Evolutionary conservation across 352 stramenopile species (phyloP).

Genomic region (Plasmopara muralis): DNA sequence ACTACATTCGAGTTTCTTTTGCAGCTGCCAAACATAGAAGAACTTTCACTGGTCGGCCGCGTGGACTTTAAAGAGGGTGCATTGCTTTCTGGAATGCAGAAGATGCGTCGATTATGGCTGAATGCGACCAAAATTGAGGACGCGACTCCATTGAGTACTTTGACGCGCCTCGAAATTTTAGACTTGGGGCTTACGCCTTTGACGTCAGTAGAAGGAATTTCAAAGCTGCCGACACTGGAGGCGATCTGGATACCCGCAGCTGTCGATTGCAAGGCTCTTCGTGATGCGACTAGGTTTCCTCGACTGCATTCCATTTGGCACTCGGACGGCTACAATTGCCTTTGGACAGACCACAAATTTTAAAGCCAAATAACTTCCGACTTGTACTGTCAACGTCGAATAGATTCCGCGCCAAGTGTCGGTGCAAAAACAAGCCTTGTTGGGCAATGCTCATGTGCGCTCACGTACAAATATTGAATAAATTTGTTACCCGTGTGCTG

Average conservation of each 20-base stretch:
- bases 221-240: constrained; percentile 30
- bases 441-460: too few relatives aligned
- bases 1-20: constrained; percentile 42
- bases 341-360: constrained; percentile 53
- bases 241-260: constrained; percentile 43
- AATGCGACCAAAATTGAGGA: constrained; percentile 50
- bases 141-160: constrained; percentile 19
- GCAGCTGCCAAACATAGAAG: constrained; percentile 30
- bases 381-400: not conserved
- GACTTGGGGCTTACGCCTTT: constrained; percentile 49
- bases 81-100: constrained; percentile 29
- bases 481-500: too few relatives aligned
- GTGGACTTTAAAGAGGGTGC: constrained; percentile 54
- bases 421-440: too few relatives aligned
- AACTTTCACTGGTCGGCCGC: constrained; percentile 43
- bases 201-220: constrained; percentile 29
- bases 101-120: constrained; percentile 39
- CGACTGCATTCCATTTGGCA: constrained; percentile 50
- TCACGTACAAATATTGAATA: too few relatives aligned
- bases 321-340: constrained; percentile 54
- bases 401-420: not conserved
- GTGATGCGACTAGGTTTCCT: constrained; percentile 36
- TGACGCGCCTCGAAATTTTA: constrained; percentile 36
- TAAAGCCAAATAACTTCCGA: constrained; percentile 6
- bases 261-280: constrained; percentile 35